Base-by-base conservation (phyloP, 306 rosid species). In the Rosa rugosa region DNA sequence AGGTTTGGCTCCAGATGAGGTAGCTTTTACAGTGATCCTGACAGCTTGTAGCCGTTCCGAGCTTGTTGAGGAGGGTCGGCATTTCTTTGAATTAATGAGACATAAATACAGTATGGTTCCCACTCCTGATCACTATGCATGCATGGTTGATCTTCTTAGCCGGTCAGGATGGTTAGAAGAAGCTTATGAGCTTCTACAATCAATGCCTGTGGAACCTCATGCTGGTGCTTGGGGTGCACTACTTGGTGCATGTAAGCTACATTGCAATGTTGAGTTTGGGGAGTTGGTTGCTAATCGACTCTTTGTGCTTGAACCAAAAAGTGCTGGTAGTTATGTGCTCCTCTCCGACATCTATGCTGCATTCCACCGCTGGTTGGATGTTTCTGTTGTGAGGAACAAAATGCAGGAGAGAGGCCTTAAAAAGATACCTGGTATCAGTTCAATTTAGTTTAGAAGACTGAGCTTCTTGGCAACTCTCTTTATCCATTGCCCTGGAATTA, bases 131-230 rank as follows among this genome's bases (percentile, higher is more conserved):
- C 97, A 93, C 85, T 88, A 85, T 79, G 93, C 94, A 3, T 89
- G 97, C 76, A 88, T 93, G 87, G 89, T 93, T 69, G 97, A 93
- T 87, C 88, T 93, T 80, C 89, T 93, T 50, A 78, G 98, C 81
- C 89, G 93, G 45, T 86, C 93, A 13, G 98, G 97, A 63, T 50
- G 84, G 34, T 34, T 84, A 72, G 80, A 73, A 83, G 83, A 82
- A 66, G 94, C 93, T 75, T 88, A 86, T 77, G 94, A 93, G 78
- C 91, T 93, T 57, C 75, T 89, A 71, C 77, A 83, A 56, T 83
- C 84, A 65, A 85, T 88, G 90, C 86, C 87, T 13, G 77, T 84
- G 71, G 93, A 86, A 85, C 87, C 91, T 60, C 87, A 77, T 85
- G 89, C 87, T 70, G 85, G 89, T 80, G 89, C 94, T 10, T 91